These are phyloP conservation scores for Monascus ruber DNA, from an alignment of 2,329 filamentous ascomycete species.

Conservation along the genomic window DNA sequence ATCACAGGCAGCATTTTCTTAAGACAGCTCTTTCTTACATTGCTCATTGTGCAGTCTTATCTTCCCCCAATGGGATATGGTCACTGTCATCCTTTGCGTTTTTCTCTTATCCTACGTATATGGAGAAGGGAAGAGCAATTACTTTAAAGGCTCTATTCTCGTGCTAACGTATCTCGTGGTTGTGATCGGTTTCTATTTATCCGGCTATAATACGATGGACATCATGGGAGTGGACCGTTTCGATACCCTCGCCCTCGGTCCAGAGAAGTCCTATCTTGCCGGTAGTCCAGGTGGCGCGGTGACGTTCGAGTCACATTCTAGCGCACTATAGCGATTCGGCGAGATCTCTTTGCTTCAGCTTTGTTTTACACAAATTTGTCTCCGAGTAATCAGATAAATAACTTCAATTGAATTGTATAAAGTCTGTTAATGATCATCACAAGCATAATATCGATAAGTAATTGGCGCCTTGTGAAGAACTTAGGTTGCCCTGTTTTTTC, in stretches of 20 bases:
- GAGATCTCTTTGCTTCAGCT: no score
- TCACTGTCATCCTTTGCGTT: constrained; percentile 88
- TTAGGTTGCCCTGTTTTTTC: no score
- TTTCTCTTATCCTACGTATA: constrained; percentile 97
- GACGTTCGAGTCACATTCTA: constrained; percentile 18
- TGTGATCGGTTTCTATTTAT: constrained; percentile 82
- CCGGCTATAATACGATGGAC: constrained; percentile 49
- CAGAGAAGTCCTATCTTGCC: constrained; percentile 9
- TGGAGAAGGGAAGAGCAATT: constrained; percentile 97
- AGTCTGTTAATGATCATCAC: no score
- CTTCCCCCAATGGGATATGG: constrained; percentile 98
- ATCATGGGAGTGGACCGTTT: constrained; percentile 36
- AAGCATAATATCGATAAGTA: no score
- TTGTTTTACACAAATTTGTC: no score
- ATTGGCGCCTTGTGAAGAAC: no score
- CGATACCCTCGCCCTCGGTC: constrained; percentile 35
- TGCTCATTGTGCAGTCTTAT: constrained; percentile 49
- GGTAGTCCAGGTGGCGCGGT: no score
- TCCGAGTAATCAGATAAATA: no score
- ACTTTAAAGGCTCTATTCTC: constrained; percentile 96
- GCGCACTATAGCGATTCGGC: no score
- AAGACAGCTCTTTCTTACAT: constrained; percentile 4
- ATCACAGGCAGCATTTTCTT: not conserved
- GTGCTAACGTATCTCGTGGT: constrained; percentile 90
- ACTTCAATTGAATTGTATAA: no score